These are phyloP conservation scores for Garcileccinum viscosum DNA, from an alignment of 1,284 basidiomycete species.

Conservation along the genomic window DNA sequence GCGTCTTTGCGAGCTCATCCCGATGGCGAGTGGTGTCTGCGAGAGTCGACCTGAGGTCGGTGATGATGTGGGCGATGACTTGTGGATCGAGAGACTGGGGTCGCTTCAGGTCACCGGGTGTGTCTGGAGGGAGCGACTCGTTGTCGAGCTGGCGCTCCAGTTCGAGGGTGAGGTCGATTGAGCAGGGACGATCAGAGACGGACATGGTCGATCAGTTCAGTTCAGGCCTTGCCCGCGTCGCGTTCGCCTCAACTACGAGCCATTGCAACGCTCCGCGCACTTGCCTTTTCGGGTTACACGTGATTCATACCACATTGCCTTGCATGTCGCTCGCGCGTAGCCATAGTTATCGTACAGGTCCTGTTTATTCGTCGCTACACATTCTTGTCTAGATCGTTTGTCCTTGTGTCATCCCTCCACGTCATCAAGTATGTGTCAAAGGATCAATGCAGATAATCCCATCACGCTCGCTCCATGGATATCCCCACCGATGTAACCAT, in stretches of 20 bases:
- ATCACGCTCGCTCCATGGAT: constrained; percentile 93
- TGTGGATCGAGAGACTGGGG: constrained; percentile 73
- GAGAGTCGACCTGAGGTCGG: constrained; percentile 67
- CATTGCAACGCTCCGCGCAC: neutral
- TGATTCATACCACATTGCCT: constrained; percentile 16
- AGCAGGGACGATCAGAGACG: constrained; percentile 48
- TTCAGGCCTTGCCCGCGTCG: too few relatives aligned
- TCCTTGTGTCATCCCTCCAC: neutral
- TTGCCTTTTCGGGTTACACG: constrained; percentile 24
- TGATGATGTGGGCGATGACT: constrained; percentile 75
- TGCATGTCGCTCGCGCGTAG: neutral
- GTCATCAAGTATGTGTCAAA: constrained; percentile 65
- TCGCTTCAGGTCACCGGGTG: constrained; percentile 39
- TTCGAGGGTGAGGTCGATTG: constrained; percentile 78
- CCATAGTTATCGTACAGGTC: constrained; percentile 26
- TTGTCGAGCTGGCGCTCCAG: constrained; percentile 76
- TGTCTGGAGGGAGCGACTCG: constrained; percentile 61
- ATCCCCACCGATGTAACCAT: constrained; percentile 91
- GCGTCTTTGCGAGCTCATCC: constrained; percentile 60
- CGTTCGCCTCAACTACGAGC: too few relatives aligned
- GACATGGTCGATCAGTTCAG: constrained; percentile 12
- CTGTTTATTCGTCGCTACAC: constrained; percentile 11
- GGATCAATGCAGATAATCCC: constrained; percentile 90
- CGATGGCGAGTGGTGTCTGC: constrained; percentile 69
- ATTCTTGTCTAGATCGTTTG: constrained; percentile 17